These are phyloP conservation scores for Bonia amplexicaulis DNA, from an alignment of 176 grass and related monocot genomes.

Conservation along the genomic window DNA sequence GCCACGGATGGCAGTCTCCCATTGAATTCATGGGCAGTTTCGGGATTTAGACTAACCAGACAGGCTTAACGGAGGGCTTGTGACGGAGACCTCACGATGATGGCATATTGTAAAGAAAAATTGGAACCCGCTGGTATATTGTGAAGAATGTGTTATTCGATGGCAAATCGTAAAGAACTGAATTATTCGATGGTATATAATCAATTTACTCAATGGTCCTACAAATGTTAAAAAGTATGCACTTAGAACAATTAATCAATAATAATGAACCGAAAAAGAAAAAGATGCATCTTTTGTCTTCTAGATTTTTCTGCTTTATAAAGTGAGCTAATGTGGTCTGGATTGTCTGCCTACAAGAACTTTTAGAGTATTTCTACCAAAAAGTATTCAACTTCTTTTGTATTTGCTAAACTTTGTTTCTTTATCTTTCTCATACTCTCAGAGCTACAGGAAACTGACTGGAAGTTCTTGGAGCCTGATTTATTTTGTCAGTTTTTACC, in stretches of 20 bases:
- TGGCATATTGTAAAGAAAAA: too few relatives aligned
- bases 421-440: conserved; percentile 29
- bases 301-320: background rate
- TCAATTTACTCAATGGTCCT: background rate
- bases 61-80: too few relatives aligned
- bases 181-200: too few relatives aligned
- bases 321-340: background rate
- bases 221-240: background rate
- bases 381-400: background rate
- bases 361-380: conserved; percentile 1
- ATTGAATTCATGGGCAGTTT: too few relatives aligned
- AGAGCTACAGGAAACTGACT: conserved; percentile 91
- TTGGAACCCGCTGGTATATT: too few relatives aligned
- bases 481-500: conserved; percentile 98
- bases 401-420: conserved; percentile 18
- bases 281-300: background rate
- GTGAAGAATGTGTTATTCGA: too few relatives aligned
- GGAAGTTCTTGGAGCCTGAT: conserved; percentile 84
- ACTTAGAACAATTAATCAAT: background rate
- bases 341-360: background rate
- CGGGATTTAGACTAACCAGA: too few relatives aligned
- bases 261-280: background rate
- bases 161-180: too few relatives aligned
- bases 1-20: too few relatives aligned
- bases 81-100: too few relatives aligned